Evolutionary conservation across 768 basidiomycete genomes (phyloP), one percentile per base, ranked within the genome.

Genomic region (Trametes cinnabarina): DNA sequence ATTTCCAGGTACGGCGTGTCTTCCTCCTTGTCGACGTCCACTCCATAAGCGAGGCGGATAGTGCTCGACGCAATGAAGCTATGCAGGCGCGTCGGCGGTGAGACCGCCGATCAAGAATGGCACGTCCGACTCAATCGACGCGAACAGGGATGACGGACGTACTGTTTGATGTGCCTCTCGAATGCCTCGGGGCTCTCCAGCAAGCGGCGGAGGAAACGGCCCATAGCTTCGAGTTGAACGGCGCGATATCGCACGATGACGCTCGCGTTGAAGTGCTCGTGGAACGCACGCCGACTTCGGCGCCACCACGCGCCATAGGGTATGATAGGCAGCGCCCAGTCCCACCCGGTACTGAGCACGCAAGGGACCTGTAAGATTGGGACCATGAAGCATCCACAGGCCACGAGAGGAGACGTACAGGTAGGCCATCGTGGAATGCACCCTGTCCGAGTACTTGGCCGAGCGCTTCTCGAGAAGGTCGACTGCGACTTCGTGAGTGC

Each of bases 381-480:
- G n/a, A n/a, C n/a, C n/a, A n/a, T n/a, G n/a, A n/a, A n/a, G n/a
- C n/a, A n/a, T n/a, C n/a, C n/a, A n/a, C n/a, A n/a, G n/a, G n/a
- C n/a, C n/a, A n/a, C n/a, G n/a, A n/a, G n/a, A n/a, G n/a, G n/a
- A n/a, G n/a, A n/a, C n/a, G n/a, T n/a, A n/a, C n/a, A n/a, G n/a
- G n/a, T n/a, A n/a, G n/a, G 73, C 75, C 88, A 91, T 90, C 42
- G 86, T 76, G 25, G 88, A 72, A 25, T 74, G 73, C 0, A 86
- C 86, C 67, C 86, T 87, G 72, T 90, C 90, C 12, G 88, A 85
- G 67, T 89, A 90, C 26, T 89, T 84, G 9, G 79, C 73, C 5
- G 87, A 86, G 32, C 82, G 80, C 64, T 81, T 86, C 55, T 91
- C 89, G 62, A 92, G 72, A 53, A 92, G 70, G 26, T 88, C 87